phyloP scores from a whole-genome alignment of 345 rosid species.

The Eucalyptus globulus region DNA sequence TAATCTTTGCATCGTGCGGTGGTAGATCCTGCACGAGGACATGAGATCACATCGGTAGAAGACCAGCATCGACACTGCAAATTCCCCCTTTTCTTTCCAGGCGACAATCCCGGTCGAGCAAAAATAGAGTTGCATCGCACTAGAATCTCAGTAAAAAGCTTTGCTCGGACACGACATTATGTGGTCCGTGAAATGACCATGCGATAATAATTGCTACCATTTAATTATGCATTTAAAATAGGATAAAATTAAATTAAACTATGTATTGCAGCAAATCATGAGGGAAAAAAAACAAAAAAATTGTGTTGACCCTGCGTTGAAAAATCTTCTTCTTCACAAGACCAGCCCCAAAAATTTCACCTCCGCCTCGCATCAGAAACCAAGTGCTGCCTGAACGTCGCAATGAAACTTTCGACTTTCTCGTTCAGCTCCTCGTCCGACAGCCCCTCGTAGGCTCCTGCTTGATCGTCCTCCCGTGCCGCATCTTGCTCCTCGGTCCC shows the following conservation, averaged over 20 bases:
- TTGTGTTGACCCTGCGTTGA: neutral
- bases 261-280: neutral
- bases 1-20: neutral
- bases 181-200: no score
- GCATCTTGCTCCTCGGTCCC: neutral
- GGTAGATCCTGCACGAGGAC: neutral
- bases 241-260: neutral
- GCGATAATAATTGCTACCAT: neutral
- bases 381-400: conserved; percentile 65
- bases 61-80: no score
- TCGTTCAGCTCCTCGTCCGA: conserved; percentile 77
- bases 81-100: no score
- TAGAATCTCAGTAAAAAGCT: neutral
- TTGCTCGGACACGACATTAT: neutral
- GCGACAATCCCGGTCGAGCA: neutral
- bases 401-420: conserved; percentile 75
- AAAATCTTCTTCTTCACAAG: neutral
- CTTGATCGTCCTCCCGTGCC: neutral
- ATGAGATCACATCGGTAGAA: neutral
- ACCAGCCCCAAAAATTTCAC: neutral
- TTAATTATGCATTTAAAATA: neutral
- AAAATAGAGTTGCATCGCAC: neutral
- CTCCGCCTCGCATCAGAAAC: conserved; percentile 48
- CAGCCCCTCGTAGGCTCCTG: conserved; percentile 11
- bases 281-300: neutral